Evolutionary conservation across 129 eudicot genomes (phyloP), one percentile per base, ranked within the genome.

Genomic region (Flaveria bidentis): DNA sequence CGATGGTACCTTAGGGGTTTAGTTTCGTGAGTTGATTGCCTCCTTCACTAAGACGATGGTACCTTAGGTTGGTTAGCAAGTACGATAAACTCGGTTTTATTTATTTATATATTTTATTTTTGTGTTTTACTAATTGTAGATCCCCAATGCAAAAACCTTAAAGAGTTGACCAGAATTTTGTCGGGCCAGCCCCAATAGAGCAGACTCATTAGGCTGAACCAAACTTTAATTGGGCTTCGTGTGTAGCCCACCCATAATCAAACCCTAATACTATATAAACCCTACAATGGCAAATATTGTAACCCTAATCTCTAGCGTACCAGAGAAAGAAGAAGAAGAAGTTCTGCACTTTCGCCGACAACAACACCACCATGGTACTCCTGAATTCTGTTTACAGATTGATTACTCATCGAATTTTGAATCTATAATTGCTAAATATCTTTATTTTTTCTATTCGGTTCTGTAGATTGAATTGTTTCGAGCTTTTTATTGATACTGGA

Each of bases 181-280:
- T 49, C 4, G 6, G 53, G 53, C 62, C 26, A 18, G 5, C 5
- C 28, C 62, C 62, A 61, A 28, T 0, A 0, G 2, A 26, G 13
- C 3, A 61, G 14, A 63, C 22, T 13, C 9, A 5, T 6, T 13
- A 12, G 46, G 69, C 23, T 33, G 10, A 63, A 8, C 0, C 6
- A 6, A 63, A 6, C 20, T 2, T 13, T 14, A 30, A 28, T 30
- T 7, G 46, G 67, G 67, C 41, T 63, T 63, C 0, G 0, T 63
- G 22, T 6, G 11, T 13, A 63, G 69, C 69, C 69, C 69, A 63
- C 22, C 10, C 13, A 63, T 22, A 13, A 7, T 25, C 20, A 63
- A 63, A 63, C 69, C 69, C 69, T 63, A 63, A 30, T 16, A 30
- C 13, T 63, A 63, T 63, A 63, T 20, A 63, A 63, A 30, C 69